Evolutionary conservation across 2,329 filamentous ascomycete genomes (phyloP).

Genomic region (Chrysoporthe austroafricana): DNA sequence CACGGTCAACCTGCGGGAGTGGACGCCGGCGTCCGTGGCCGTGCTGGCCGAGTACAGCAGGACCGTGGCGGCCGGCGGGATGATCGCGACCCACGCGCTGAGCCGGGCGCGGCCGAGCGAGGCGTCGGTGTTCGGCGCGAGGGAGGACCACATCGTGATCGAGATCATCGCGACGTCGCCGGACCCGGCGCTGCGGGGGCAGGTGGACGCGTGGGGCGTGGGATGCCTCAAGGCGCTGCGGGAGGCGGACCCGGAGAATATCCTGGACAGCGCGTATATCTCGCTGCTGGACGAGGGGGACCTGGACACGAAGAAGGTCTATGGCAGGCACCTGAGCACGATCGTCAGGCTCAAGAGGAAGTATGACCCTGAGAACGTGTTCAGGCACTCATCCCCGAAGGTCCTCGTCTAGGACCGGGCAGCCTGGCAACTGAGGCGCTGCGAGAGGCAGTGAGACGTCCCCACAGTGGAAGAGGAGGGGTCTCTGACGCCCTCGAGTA

Average conservation of each 20-base stretch:
- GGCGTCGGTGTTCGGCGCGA: background rate
- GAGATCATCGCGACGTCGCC: conserved; percentile 2
- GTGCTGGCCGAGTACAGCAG: background rate
- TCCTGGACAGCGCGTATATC: conserved; percentile 38
- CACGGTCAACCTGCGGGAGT: background rate
- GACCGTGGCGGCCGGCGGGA: background rate
- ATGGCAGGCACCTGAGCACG: conserved; percentile 34
- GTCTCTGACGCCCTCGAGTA: background rate
- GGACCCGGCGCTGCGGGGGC: background rate
- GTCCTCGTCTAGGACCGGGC: background rate
- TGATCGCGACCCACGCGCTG: conserved; percentile 1
- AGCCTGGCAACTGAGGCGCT: background rate
- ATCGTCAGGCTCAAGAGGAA: conserved; percentile 36
- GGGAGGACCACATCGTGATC: background rate
- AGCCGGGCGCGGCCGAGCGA: background rate
- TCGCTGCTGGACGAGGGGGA: conserved; percentile 36
- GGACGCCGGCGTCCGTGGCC: background rate
- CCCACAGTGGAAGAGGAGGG: background rate
- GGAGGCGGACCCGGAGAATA: conserved; percentile 31
- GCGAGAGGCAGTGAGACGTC: background rate
- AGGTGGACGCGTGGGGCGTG: conserved; percentile 16
- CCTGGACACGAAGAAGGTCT: conserved; percentile 35
- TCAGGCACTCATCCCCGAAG: conserved; percentile 32
- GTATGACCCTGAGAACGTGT: conserved; percentile 42
- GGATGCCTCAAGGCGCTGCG: conserved; percentile 32